Evolutionary conservation across 1,139 yeast genomes (phyloP).

Genomic region (Entelexis paramagnoliae): DNA sequence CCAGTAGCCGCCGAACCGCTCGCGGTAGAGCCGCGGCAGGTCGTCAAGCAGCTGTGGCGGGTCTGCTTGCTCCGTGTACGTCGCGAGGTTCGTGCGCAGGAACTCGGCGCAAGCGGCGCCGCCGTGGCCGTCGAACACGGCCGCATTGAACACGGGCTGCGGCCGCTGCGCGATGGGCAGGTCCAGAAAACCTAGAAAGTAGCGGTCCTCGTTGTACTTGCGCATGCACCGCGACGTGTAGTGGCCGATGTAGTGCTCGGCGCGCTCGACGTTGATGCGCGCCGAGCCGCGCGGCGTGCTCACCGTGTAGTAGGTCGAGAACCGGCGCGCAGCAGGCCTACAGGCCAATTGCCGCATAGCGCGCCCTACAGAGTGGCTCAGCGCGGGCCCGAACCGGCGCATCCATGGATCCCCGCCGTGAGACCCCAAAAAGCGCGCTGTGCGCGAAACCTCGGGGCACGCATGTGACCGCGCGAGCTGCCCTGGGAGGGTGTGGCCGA

Average conservation of each 20-base stretch:
- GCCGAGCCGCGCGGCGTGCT: slow-evolving; percentile 12
- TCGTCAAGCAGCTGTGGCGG: slow-evolving; percentile 31
- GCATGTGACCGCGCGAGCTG: background rate
- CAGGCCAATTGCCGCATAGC: background rate
- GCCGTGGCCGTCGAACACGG: slow-evolving; percentile 90
- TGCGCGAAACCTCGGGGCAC: background rate
- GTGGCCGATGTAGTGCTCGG: slow-evolving; percentile 76
- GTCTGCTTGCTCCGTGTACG: slow-evolving; percentile 43
- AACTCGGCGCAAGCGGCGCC: slow-evolving; percentile 64
- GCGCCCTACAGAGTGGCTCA: background rate
- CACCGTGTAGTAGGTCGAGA: slow-evolving; percentile 14
- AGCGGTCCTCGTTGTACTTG: slow-evolving; percentile 69
- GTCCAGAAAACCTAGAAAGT: slow-evolving; percentile 48
- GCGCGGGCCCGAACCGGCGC: slow-evolving; percentile 3
- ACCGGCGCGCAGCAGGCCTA: background rate
- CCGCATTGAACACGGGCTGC: slow-evolving; percentile 45
- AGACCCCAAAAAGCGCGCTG: background rate
- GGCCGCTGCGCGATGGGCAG: slow-evolving; percentile 34
- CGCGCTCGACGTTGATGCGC: slow-evolving; percentile 29
- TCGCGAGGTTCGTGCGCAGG: slow-evolving; percentile 45
- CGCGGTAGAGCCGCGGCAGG: slow-evolving; percentile 44
- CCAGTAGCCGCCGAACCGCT: slow-evolving; percentile 80
- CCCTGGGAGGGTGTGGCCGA: background rate
- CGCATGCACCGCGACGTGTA: slow-evolving; percentile 66
- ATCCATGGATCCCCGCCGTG: slow-evolving; percentile 4